Evolutionary conservation across 108 stramenopile species (phyloP).

Genomic region (Pseudonitzschia delicatissima): DNA sequence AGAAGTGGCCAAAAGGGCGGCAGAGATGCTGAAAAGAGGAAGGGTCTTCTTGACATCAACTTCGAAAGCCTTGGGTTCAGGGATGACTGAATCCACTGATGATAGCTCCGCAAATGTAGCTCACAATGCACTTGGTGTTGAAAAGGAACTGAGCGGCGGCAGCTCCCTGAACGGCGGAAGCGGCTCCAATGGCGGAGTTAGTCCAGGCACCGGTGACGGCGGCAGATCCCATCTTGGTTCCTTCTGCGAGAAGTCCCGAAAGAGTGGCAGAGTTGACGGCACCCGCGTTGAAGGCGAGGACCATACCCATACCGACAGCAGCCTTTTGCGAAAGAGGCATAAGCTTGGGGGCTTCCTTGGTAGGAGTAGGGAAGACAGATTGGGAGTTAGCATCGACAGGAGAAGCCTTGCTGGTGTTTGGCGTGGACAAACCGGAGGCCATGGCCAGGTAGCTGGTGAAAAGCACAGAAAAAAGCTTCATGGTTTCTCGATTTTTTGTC

Average conservation of each 20-base stretch:
- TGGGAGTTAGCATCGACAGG: too few relatives aligned
- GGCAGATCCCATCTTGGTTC: slow-evolving; percentile 36
- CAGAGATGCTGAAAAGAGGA: slow-evolving; percentile 14
- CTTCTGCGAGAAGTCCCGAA: slow-evolving; percentile 31
- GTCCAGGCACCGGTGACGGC: slow-evolving; percentile 64
- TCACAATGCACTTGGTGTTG: slow-evolving; percentile 30
- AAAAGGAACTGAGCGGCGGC: slow-evolving; percentile 24
- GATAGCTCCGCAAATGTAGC: slow-evolving; percentile 40
- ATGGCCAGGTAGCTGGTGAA: not conserved
- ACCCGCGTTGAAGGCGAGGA: slow-evolving; percentile 51
- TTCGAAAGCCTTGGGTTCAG: slow-evolving; percentile 28
- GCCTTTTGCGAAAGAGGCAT: slow-evolving; percentile 9
- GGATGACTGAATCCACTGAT: slow-evolving; percentile 40
- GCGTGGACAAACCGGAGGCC: not conserved
- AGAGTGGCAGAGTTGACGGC: slow-evolving; percentile 57
- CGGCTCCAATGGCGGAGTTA: slow-evolving; percentile 42
- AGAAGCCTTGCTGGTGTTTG: too few relatives aligned
- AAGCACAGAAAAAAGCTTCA: not conserved
- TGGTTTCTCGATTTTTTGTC: not conserved
- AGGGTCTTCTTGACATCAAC: slow-evolving; percentile 2
- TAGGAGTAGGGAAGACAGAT: not conserved
- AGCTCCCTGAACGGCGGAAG: not conserved
- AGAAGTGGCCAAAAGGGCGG: slow-evolving; percentile 6
- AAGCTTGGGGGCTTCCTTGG: not conserved
- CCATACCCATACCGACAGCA: slow-evolving; percentile 19